Percentiles rank a stretch among this genome's conserved stretches.
Evolutionary conservation across 306 rosid genomes (phyloP).

Genomic region (Lablab purpureus): DNA sequence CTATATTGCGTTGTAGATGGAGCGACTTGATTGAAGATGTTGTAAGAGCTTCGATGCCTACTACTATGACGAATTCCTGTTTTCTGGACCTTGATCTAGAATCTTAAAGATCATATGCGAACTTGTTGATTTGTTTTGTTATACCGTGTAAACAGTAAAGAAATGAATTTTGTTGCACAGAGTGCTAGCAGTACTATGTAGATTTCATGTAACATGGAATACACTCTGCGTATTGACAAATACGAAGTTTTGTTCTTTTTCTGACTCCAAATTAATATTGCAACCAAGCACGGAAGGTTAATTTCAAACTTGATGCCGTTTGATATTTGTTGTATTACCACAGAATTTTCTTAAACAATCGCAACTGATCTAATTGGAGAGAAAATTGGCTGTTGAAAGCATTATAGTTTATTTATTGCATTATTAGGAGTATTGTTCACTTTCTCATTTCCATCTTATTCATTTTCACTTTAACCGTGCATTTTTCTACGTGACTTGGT

Average conservation of each 20-base stretch:
- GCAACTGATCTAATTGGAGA: background rate
- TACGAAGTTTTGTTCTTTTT: slow-evolving; percentile 37
- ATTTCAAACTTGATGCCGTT: slow-evolving; percentile 12
- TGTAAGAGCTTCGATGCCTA: slow-evolving; percentile 24
- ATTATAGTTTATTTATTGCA: background rate
- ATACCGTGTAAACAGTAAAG: slow-evolving; percentile 48
- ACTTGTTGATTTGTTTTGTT: slow-evolving; percentile 33
- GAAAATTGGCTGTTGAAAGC: background rate
- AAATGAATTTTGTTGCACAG: slow-evolving; percentile 44
- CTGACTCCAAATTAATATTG: background rate
- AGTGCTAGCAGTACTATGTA: slow-evolving; percentile 41
- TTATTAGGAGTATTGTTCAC: background rate
- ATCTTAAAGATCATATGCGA: slow-evolving; percentile 30
- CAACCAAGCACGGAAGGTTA: background rate
- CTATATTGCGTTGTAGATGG: slow-evolving; percentile 63
- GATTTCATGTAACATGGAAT: slow-evolving; percentile 52
- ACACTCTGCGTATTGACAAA: slow-evolving; percentile 33
- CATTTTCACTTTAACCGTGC: background rate
- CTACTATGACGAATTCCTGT: slow-evolving; percentile 33
- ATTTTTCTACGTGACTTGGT: background rate
- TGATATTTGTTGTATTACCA: background rate
- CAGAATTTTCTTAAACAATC: background rate
- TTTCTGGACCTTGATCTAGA: slow-evolving; percentile 49
- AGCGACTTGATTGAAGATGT: slow-evolving; percentile 74
- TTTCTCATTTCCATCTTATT: background rate